Base-by-base conservation (phyloP, 1,284 basidiomycete species). In the Moesziomyces antarcticus region DNA sequence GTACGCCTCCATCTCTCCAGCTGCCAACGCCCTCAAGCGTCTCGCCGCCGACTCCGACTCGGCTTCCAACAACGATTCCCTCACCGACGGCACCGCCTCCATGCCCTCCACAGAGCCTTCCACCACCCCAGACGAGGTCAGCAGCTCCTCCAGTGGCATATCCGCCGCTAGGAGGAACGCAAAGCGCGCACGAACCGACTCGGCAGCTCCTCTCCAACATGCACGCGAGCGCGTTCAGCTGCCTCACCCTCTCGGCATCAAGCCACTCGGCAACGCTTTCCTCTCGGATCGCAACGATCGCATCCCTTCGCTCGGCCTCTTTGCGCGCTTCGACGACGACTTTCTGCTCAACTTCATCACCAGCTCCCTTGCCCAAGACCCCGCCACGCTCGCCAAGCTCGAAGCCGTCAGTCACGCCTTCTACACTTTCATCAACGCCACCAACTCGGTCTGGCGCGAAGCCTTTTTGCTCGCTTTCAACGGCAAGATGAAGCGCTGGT, bases 191-290 rank as follows among this genome's bases (percentile, higher is more conserved):
- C 63, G 63, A 25, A 56, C 45, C 42, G 56, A 43, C 37, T 59
- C 66, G 8, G 16, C 56, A 49, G 60, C 10, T 41, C 35, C 40
- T 62, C 50, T 41, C 25, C 13, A 27, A 20, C 18, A 16, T 24
- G 21, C 35, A 10, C 30, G 25, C 11, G 9, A 47, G 43, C 72
- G 57, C 30, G 40, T 58, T 1, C 67, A 75, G 49, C 49, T 51
- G 25, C 50, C 72, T 16, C 80, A 82, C 46, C 80, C 80, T n/a
- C 66, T 81, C 8, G 74, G 78, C 42, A 54, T 82, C 54, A 73
- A 76, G 45, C 81, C 81, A 1, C 55, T 73, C 7, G 81, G 81
- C 13, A 82, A 82, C 46, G 76, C 79, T 10, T 75, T 76, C 44
- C 46, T 82, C 25, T 67, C 78, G 3, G 56, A 63, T 11, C 62